A percentile compares a stretch with the other conserved stretches of the same genome.
Evolutionary conservation across 192 early-diverging fungal species (phyloP).

Genomic region (Helicostylum pulchrum): DNA sequence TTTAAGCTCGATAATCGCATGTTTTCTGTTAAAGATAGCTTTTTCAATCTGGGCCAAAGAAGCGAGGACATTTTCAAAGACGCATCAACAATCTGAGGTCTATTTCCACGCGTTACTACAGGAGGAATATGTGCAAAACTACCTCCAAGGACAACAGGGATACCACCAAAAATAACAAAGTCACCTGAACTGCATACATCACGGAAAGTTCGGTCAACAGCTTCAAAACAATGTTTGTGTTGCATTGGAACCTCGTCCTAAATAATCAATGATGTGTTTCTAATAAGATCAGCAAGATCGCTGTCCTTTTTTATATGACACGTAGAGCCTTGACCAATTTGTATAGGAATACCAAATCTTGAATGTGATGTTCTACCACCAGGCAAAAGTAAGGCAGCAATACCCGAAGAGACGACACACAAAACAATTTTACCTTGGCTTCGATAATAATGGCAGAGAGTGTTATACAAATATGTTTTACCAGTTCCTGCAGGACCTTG

Average conservation of each 20-base stretch:
- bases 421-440: neutral
- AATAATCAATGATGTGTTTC: neutral
- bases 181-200: no score
- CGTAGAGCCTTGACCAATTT: neutral
- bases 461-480: neutral
- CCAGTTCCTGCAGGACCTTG: slow-evolving; percentile 6
- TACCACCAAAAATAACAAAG: slow-evolving; percentile 1
- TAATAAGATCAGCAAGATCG: neutral
- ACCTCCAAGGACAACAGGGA: neutral
- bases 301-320: slow-evolving; percentile 4
- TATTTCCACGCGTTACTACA: neutral
- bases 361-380: neutral
- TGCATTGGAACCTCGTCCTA: slow-evolving; percentile 12
- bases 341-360: neutral
- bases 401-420: neutral
- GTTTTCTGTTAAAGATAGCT: neutral
- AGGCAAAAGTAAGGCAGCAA: neutral
- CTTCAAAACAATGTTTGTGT: slow-evolving; percentile 6
- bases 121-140: slow-evolving; percentile 6
- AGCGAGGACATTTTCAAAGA: neutral
- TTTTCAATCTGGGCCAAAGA: neutral
- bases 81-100: neutral
- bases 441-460: neutral
- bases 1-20: neutral
- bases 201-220: neutral